These are phyloP conservation scores for Boletus subcaerulescens DNA, from an alignment of 768 basidiomycete genomes.

Conservation along the genomic window DNA sequence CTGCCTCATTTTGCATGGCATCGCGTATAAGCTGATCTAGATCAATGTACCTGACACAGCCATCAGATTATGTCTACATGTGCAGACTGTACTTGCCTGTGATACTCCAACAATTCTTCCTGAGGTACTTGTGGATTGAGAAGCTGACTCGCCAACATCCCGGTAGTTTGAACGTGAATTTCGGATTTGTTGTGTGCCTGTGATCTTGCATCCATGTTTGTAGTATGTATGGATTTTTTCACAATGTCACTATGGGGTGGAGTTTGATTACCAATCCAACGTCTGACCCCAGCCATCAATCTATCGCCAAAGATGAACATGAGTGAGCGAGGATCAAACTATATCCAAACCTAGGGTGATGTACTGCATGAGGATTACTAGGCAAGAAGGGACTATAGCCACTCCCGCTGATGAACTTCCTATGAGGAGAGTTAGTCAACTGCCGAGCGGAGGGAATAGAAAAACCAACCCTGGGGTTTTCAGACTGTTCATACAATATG, in stretches of 20 bases:
- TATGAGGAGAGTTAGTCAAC: slow-evolving; percentile 23
- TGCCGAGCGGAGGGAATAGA: neutral
- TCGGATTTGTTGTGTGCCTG: slow-evolving; percentile 28
- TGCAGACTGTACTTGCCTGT: slow-evolving; percentile 44
- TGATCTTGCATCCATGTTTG: slow-evolving; percentile 24
- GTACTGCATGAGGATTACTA: slow-evolving; percentile 40
- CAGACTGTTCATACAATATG: slow-evolving; percentile 87
- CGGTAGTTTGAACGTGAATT: slow-evolving; percentile 44
- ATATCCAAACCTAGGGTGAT: slow-evolving; percentile 37
- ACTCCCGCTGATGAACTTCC: slow-evolving; percentile 66
- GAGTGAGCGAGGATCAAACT: slow-evolving; percentile 21
- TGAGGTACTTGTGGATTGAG: slow-evolving; percentile 63
- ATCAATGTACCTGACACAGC: slow-evolving; percentile 58
- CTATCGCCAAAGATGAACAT: slow-evolving; percentile 33
- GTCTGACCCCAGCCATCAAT: slow-evolving; percentile 73
- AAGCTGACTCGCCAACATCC: slow-evolving; percentile 52
- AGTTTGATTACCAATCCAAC: slow-evolving; percentile 67
- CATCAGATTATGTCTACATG: neutral
- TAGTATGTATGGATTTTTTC: slow-evolving; percentile 37
- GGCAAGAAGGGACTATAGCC: slow-evolving; percentile 76
- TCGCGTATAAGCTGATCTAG: slow-evolving; percentile 67
- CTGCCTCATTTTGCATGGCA: slow-evolving; percentile 50
- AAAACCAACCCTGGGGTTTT: slow-evolving; percentile 71
- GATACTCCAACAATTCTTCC: slow-evolving; percentile 68
- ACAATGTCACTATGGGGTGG: slow-evolving; percentile 40